Evolutionary conservation across 805 yeast species (phyloP).

Genomic region (Ogataea philodendri): DNA sequence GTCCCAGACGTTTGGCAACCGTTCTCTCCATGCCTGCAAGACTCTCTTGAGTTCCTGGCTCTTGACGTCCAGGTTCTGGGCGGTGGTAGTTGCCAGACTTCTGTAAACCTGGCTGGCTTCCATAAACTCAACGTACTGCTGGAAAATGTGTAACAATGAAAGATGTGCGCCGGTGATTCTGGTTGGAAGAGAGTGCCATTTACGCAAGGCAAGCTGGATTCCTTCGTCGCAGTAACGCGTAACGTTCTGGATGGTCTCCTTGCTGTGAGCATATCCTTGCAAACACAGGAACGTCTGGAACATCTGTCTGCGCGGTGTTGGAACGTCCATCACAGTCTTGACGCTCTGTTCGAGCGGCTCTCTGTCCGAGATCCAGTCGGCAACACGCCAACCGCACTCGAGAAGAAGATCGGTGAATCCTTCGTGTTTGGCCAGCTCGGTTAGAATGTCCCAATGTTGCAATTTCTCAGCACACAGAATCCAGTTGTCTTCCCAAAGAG

Average conservation of each 20-base stretch:
- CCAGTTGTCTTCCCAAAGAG: slow-evolving; percentile 99
- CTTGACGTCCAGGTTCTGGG: slow-evolving; percentile 86
- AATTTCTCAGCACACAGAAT: slow-evolving; percentile 93
- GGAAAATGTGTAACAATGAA: slow-evolving; percentile 89
- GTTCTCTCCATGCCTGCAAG: slow-evolving; percentile 95
- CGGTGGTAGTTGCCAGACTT: slow-evolving; percentile 82
- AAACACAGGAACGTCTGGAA: slow-evolving; percentile 91
- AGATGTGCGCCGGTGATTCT: slow-evolving; percentile 77
- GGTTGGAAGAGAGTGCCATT: slow-evolving; percentile 90
- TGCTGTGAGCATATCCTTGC: slow-evolving; percentile 91
- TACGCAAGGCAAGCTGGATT: slow-evolving; percentile 83
- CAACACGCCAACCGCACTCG: slow-evolving; percentile 99
- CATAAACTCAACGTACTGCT: slow-evolving; percentile 95
- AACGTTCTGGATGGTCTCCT: slow-evolving; percentile 80
- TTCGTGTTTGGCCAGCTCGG: slow-evolving; percentile 96
- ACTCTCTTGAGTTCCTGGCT: slow-evolving; percentile 94
- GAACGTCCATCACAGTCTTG: slow-evolving; percentile 96
- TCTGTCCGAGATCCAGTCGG: slow-evolving; percentile 95
- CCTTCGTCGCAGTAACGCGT: slow-evolving; percentile 93
- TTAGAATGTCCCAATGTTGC: slow-evolving; percentile 96
- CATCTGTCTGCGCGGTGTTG: slow-evolving; percentile 94
- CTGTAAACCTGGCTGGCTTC: slow-evolving; percentile 95
- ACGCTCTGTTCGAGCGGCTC: slow-evolving; percentile 94
- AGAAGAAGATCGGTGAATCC: slow-evolving; percentile 90
- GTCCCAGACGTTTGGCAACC: slow-evolving; percentile 96